Base-by-base conservation (phyloP, 2,329 filamentous ascomycete genomes). In the Botrytis elliptica region DNA sequence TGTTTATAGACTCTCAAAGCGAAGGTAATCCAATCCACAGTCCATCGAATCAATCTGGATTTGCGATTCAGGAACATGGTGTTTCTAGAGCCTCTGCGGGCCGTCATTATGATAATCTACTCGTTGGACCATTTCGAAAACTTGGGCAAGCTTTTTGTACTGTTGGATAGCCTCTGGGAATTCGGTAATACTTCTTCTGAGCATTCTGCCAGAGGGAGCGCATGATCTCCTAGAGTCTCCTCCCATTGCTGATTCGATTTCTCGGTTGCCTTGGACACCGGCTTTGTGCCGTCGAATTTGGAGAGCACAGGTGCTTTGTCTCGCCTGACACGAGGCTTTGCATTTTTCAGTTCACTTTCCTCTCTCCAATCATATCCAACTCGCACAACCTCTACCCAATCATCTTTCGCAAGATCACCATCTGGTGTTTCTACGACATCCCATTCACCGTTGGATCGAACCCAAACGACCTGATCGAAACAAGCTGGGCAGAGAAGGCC, bases 351-450 rank as follows among this genome's bases (percentile, higher is more conserved):
- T 46, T 4, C 46, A 3, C 29, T 52, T 20, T 62, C 25, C 12
- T 72, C 52, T 52, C 38, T 55, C 71, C 71, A 72, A 60, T 72
- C 71, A 33, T 72, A 72, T 33, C 71, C 64, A 12, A 68, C 63
- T 52, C 71, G 60, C 25, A 68, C 63, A 60, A 69, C 71, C 29
- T 59, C 16, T 38, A 46, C 63, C 71, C 71, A 68, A 38, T 72
- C 63, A 33, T 72, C 71, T 49, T 69, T 69, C 25, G 38, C 63
- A 36, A 72, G 55, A 16, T 72, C 64, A 3, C 64, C 49, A 25
- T 49, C 63, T n/a, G 71, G 71, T 69, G n/a, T 49, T 60, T 72
- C 71, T 60, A 72, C 12, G 5, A 36, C 29, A 33, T 72, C 71
- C 71, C 71, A 72, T 72, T 72, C 71, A 25, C 64, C 64, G n/a